Conservation (phyloP, 768 basidiomycete species). For the Trametes gibbosa region DNA sequence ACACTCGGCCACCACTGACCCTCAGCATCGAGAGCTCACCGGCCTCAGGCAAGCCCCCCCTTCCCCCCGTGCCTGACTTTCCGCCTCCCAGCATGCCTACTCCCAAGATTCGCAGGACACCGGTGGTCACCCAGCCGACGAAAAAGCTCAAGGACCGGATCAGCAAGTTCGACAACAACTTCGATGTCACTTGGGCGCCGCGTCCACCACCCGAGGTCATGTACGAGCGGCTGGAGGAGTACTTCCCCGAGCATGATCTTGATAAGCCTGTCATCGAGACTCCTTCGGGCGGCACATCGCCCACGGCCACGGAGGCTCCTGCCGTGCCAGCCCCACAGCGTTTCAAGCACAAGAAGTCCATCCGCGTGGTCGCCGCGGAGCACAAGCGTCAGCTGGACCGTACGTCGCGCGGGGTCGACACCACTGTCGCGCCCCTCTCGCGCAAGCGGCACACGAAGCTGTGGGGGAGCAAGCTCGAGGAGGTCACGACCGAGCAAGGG, state of each 20-base stretch:
- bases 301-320: constrained; percentile 57
- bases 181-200: constrained; percentile 80
- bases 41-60: constrained; percentile 5
- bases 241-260: constrained; percentile 94
- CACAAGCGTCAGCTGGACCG: constrained; percentile 76
- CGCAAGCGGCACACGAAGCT: constrained; percentile 90
- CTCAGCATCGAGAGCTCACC: constrained; percentile 28
- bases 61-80: constrained; percentile 19
- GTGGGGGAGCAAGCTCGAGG: constrained; percentile 92
- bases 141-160: constrained; percentile 26
- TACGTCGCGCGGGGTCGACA: constrained; percentile 56
- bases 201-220: constrained; percentile 92
- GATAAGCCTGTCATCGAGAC: constrained; percentile 95
- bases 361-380: constrained; percentile 88
- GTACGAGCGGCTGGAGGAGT: constrained; percentile 88
- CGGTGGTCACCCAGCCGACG: constrained; percentile 1
- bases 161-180: constrained; percentile 35
- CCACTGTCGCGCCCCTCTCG: constrained; percentile 47
- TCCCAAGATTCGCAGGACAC: neutral
- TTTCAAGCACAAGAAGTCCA: constrained; percentile 80
- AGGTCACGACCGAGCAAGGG: constrained; percentile 78
- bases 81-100: constrained; percentile 19
- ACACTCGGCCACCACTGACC: constrained; percentile 21
- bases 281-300: constrained; percentile 74
- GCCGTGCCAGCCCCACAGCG: constrained; percentile 38